Base-by-base conservation (phyloP, 441 rosid genomes). In the Isatis lusitanica region DNA sequence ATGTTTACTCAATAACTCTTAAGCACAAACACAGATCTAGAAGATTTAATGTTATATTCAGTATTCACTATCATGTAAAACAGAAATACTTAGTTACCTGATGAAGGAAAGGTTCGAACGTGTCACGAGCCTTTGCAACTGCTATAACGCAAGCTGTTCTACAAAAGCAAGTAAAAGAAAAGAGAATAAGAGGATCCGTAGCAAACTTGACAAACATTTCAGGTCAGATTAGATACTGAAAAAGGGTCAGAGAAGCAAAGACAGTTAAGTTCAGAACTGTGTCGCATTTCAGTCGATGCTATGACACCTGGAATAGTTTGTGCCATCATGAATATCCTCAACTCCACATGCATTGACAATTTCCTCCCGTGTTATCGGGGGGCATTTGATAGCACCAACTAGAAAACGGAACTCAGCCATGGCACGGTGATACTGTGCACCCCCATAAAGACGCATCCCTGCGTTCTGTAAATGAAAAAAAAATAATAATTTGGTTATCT, bases 71-170 rank as follows among this genome's bases (percentile, higher is more conserved):
- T 21, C 39, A 55, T 48, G 31, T 50, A 24, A 26, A 26, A 26
- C 28, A 1, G 3, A 24, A 24, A 1, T 26, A 26, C 0, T 26
- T 26, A 26, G 28, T 26, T 26, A 26, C 97, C 97, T 92, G 97
- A 82, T 87, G 90, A 82, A 94, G 97, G 77, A 94, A 92, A 53
- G 97, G 98, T 79, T 94, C 97, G 81, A 90, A 92, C 40, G 96
- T 89, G 67, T 94, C 97, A 66, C 90, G 97, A 74, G 98, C 97
- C 85, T 92, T 94, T 30, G 97, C 89, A 84, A 92, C 98, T 76
- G 97, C 98, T 82, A 94, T 94, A 56, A 92, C 98, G 67, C 98
- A 94, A 70, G 98, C 97, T 43, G 98, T 92, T 88, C 97, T 90
- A 56, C 78, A 76, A 75, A 18, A 52, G 9, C 42, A 79, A 66